Conservation (phyloP, 805 yeast genomes). For the Candida fluviatilis region DNA sequence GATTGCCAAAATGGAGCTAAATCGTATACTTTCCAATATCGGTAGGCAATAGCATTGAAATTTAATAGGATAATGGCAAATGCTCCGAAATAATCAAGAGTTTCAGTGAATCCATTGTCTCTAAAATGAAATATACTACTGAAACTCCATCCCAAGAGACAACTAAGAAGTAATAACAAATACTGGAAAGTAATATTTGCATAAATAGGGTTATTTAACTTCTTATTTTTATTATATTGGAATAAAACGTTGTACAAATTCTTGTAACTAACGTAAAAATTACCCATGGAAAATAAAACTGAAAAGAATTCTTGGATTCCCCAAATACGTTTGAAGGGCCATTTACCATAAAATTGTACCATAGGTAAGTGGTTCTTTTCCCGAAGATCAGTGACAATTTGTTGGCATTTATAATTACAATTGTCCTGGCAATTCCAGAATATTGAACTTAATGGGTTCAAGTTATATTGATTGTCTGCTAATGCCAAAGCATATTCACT, state of each 20-base stretch:
- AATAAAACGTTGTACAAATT: slow-evolving; percentile 23
- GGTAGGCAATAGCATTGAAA: slow-evolving; percentile 29
- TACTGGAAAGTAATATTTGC: slow-evolving; percentile 28
- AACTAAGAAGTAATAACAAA: slow-evolving; percentile 20
- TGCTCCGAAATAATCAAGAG: slow-evolving; percentile 41
- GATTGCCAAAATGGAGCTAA: slow-evolving; percentile 5
- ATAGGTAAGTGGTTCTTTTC: slow-evolving; percentile 15
- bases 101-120: slow-evolving; percentile 34
- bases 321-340: slow-evolving; percentile 37
- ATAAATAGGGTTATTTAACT: slow-evolving; percentile 10
- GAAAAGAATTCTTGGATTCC: slow-evolving; percentile 37
- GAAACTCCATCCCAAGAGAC: slow-evolving; percentile 34
- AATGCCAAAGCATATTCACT: slow-evolving; percentile 4
- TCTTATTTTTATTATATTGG: slow-evolving; percentile 20
- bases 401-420: slow-evolving; percentile 39
- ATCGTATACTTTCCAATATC: slow-evolving; percentile 27
- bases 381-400: slow-evolving; percentile 24
- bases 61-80: slow-evolving; percentile 32
- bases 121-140: slow-evolving; percentile 36
- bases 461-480: slow-evolving; percentile 11
- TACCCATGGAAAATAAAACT: slow-evolving; percentile 31
- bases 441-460: slow-evolving; percentile 17
- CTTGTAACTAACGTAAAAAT: slow-evolving; percentile 29
- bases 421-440: slow-evolving; percentile 34
- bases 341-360: slow-evolving; percentile 42